phyloP scores from a whole-genome alignment of 2,329 filamentous ascomycete genomes.

The Colletotrichum echinochloae region DNA sequence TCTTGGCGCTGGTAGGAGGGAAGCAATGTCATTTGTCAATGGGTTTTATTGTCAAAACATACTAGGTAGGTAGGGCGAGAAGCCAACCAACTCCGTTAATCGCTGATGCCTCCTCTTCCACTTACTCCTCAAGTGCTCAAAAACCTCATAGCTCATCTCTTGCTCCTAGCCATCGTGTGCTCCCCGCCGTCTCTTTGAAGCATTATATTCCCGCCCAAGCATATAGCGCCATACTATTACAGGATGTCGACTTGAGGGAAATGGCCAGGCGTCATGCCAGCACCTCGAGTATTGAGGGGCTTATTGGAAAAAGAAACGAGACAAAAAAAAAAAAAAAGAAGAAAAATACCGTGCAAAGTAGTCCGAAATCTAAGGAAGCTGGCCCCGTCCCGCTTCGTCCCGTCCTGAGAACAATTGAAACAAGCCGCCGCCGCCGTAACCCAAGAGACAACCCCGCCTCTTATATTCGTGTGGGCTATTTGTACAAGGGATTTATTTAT shows the following conservation, averaged over 20 bases:
- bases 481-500: slow-evolving; percentile 29
- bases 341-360: not conserved
- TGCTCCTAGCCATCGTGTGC: slow-evolving; percentile 2
- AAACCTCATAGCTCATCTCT: not conserved
- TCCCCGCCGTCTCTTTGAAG: not conserved
- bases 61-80: not conserved
- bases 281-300: not conserved
- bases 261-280: slow-evolving; percentile 10
- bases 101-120: not conserved
- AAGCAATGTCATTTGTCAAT: not conserved
- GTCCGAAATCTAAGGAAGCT: not conserved
- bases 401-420: slow-evolving; percentile 11
- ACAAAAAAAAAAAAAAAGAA: not conserved
- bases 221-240: slow-evolving; percentile 31
- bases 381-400: slow-evolving; percentile 26
- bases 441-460: slow-evolving; percentile 24
- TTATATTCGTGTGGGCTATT: slow-evolving; percentile 14
- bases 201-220: slow-evolving; percentile 20
- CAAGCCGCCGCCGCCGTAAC: not conserved
- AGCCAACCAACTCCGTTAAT: not conserved
- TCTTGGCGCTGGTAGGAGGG: not conserved
- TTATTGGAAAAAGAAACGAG: not conserved
- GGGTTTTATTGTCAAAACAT: not conserved
- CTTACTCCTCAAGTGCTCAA: not conserved
- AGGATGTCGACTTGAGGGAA: slow-evolving; percentile 11